Conservation (phyloP, 306 rosid genomes). For the Gastrolobium bilobum region DNA sequence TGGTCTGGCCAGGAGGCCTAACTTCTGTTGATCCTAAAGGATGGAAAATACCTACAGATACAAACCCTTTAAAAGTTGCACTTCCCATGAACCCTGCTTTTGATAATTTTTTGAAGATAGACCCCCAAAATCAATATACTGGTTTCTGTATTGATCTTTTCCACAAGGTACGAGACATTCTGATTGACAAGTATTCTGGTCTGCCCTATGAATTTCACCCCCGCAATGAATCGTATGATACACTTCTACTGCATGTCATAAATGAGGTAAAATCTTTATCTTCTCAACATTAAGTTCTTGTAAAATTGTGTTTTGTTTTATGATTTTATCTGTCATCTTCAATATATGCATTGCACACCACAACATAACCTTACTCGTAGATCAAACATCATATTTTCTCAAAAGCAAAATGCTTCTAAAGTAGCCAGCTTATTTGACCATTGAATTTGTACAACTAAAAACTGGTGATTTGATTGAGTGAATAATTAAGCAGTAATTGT, state of each 20-base stretch:
- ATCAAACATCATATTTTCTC: slow-evolving; percentile 11
- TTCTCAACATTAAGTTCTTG: slow-evolving; percentile 2
- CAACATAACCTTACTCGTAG: not conserved
- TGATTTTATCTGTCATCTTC: not conserved
- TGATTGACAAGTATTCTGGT: slow-evolving; percentile 45
- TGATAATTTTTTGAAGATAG: slow-evolving; percentile 54
- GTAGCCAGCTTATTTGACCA: not conserved
- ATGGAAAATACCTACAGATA: slow-evolving; percentile 57
- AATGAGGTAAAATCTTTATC: slow-evolving; percentile 51
- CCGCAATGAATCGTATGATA: slow-evolving; percentile 45
- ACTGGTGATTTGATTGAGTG: not conserved
- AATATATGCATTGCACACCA: slow-evolving; percentile 29
- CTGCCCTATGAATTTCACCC: slow-evolving; percentile 49
- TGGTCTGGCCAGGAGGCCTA: slow-evolving; percentile 69
- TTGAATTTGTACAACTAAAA: not conserved
- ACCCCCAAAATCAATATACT: slow-evolving; percentile 12
- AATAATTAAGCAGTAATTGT: not conserved
- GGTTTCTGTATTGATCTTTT: slow-evolving; percentile 70
- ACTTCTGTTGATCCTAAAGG: slow-evolving; percentile 46
- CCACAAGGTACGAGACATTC: not conserved
- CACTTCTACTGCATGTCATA: slow-evolving; percentile 42
- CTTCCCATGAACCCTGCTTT: slow-evolving; percentile 59
- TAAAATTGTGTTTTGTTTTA: not conserved
- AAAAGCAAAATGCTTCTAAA: not conserved
- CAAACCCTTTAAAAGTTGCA: slow-evolving; percentile 58